Evolutionary conservation across 192 early-diverging fungal species (phyloP), one percentile per base, ranked within the genome.

Genomic region (Coemansia sp.): DNA sequence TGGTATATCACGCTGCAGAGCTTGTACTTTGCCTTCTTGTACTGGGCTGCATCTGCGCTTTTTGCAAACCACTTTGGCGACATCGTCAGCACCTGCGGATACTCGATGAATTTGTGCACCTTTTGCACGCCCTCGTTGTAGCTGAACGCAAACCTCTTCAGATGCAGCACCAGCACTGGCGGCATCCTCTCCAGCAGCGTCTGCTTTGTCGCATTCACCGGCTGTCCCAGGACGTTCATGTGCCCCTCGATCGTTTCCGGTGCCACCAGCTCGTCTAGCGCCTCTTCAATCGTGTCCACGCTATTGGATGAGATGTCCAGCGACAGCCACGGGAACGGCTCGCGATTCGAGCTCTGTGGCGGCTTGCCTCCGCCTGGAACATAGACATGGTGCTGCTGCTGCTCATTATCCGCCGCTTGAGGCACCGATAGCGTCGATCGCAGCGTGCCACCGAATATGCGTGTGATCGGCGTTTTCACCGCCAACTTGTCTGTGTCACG

Each of bases 1-100:
- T 99, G 97, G 70, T 97, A 94, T 7, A 99, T 92, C 36, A 95
- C 96, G 64, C 82, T 90, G 79, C 89, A 89, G 7, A 96, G 83
- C 45, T 84, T 79, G 70, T 94, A 96, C 52, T 59, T 73, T 10
- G 70, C 61, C 33, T 75, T 63, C 13, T 79, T 72, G 48, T 74
- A 69, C 42, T 38, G 52, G 5, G 53, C 40, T 4, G 65, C 50
- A 27, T 61, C 68, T 14, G 55, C 28, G 38, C 58, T 50, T 52
- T 45, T 61, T 13, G 78, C 54, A 31, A 81, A 62, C 78, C 78
- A 81, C 30, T 80, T 47, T n/a, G 91, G 83, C 20, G 90, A 81
- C 41, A 94, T 34, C 8, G 86, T 37, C 17, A 98, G 79, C 15
- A 65, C 73, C 6, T 67, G 50, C 13, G 82, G 80, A 69, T 94